Evolutionary conservation across 352 stramenopile species (phyloP), one percentile per base, ranked within the genome.

Genomic region (Sclerospora graminicola): DNA sequence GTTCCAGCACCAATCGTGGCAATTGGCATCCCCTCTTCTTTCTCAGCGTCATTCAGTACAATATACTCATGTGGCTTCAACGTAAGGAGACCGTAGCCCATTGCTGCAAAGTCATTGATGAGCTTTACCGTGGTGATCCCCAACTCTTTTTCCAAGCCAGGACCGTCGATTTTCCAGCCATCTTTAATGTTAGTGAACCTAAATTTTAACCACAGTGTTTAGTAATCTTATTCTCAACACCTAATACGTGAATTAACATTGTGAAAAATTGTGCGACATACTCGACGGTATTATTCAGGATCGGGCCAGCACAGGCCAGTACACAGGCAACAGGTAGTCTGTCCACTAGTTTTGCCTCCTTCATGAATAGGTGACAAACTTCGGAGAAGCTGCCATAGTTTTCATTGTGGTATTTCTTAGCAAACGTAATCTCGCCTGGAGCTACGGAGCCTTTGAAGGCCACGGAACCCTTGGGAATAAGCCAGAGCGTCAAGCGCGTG

Each of bases 71-170:
- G 72, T 28, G 80, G 63, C 61, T 96, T 84, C 18, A 99, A 66
- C 43, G 95, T 98, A 3, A 99, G 67, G 24, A 97, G 76, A 11
- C 95, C 95, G 66, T 98, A 99, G 33, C 95, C 95, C 63, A 97
- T 95, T 20, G 91, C 95, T 0, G 95, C 91, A 69, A 98, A 98
- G 66, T 98, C 95, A 59, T 98, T 98, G 39, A 98, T 95, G 24
- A 98, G 80, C 33, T 83, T 83, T 41, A 96, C 90, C 5, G 63
- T 72, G 27, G 70, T 61, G 53, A 97, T 95, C 35, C 69, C 82
- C 35, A 89, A 61, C 66, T 86, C 74, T n/a, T 58, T 63, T 51
- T 89, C 63, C 16, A 96, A 55, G n/a, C 63, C 51, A 11, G 69
- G 63, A 16, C 86, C 86, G 50, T 94, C 82, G 53, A 96, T 93